Evolutionary conservation across 106 monocot species (phyloP).

Genomic region (Dactylorhiza incarnata): DNA sequence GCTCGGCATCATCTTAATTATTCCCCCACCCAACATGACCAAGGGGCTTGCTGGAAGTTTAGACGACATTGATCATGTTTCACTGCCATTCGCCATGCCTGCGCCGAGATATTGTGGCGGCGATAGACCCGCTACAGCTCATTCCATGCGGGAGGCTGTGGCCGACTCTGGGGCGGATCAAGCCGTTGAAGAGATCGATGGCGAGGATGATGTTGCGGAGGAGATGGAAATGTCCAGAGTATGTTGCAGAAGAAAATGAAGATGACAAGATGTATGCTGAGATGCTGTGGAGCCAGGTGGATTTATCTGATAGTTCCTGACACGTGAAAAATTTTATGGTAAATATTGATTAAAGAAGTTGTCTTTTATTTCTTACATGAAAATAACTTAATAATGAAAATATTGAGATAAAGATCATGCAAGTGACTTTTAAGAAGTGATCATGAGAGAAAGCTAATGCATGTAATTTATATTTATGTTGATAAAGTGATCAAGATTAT

Average conservation of each 20-base stretch:
- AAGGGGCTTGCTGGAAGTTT: not conserved
- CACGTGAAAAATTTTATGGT: no score
- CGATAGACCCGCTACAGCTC: conserved; percentile 67
- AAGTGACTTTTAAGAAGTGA: no score
- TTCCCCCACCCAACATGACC: conserved; percentile 22
- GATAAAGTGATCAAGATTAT: no score
- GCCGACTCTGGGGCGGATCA: conserved; percentile 21
- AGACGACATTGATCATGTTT: conserved; percentile 39
- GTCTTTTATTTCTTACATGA: no score
- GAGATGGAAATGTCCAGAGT: conserved; percentile 25
- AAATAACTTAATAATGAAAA: no score
- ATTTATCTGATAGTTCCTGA: conserved; percentile 37
- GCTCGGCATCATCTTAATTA: conserved; percentile 61
- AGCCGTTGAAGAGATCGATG: conserved; percentile 26
- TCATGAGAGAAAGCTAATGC: no score
- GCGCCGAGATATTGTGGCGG: conserved; percentile 49
- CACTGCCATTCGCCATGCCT: conserved; percentile 68
- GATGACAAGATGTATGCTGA: conserved; percentile 86
- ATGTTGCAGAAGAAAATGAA: conserved; percentile 44
- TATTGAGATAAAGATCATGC: no score
- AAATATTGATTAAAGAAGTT: no score
- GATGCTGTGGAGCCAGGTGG: conserved; percentile 83
- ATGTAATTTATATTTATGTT: no score
- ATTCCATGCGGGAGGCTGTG: conserved; percentile 63
- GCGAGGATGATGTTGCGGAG: conserved; percentile 29